These are phyloP conservation scores for Podospora appendiculata DNA, from an alignment of 495 filamentous ascomycete genomes.

Conservation along the genomic window DNA sequence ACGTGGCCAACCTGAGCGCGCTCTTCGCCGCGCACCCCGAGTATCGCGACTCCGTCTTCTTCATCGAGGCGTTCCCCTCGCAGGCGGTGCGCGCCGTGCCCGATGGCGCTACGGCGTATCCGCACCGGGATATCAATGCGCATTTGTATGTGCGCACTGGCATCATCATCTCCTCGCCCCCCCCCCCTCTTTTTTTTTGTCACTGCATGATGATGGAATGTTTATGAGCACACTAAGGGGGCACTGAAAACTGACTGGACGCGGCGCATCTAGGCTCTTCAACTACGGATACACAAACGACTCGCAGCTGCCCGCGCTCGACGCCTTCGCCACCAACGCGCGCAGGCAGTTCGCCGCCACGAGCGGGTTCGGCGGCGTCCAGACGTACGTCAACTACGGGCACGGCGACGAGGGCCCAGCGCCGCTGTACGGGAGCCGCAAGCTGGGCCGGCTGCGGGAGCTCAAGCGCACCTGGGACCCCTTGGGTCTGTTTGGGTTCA, in stretches of 20 bases:
- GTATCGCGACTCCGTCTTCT: not conserved
- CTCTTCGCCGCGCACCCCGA: not conserved
- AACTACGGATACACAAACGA: too few species aligned
- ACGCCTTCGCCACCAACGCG: not conserved
- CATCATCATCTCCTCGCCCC: too few species aligned
- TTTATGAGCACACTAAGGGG: too few species aligned
- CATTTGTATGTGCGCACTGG: not conserved
- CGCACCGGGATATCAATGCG: not conserved
- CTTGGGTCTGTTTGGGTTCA: slow-evolving; percentile 13
- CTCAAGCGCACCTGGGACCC: slow-evolving; percentile 27
- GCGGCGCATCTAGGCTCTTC: too few species aligned
- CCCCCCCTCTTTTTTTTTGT: too few species aligned
- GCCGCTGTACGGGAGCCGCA: slow-evolving; percentile 15
- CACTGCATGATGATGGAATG: too few species aligned
- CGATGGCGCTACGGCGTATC: not conserved
- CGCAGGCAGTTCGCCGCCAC: not conserved
- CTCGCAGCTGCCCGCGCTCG: too few species aligned
- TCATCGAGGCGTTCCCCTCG: not conserved
- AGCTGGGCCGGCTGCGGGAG: slow-evolving; percentile 17
- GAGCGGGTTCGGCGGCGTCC: not conserved
- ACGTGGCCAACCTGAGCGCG: not conserved
- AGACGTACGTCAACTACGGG: slow-evolving; percentile 27
- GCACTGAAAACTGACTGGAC: too few species aligned
- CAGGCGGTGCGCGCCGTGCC: not conserved
- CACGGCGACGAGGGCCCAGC: slow-evolving; percentile 29